Base-by-base conservation (phyloP, 1,284 basidiomycete species). In the Agaricales sp. region DNA sequence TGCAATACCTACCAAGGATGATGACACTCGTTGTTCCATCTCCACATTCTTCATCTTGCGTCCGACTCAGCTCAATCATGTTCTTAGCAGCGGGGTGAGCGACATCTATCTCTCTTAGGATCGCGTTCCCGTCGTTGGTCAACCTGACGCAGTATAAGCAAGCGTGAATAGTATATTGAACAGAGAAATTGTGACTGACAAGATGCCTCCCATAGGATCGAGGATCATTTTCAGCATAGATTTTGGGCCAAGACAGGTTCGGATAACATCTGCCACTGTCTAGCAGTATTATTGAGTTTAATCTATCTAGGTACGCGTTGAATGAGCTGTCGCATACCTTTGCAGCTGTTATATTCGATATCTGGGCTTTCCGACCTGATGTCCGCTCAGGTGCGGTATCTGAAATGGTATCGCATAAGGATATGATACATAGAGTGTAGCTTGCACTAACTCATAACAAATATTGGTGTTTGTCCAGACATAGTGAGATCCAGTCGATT, bases 171-270 rank as follows among this genome's bases (percentile, higher is more conserved):
- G 44, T 24, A 38, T 20, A 14, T 44, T 25, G 48, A 30, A 11
- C 13, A 50, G 30, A 21, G 14, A 41, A 43, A 12, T 11, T 38
- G 18, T 25, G 4, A 49, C 47, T 13, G 8, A 49, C 49, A 19
- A 13, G 1, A 45, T 51, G 24, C 20, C 41, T 21, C 44, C 93
- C 93, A 96, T 96, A 2, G 93, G 92, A 71, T 98, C 93, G 45
- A 97, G 70, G 59, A 98, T 97, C 95, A 99, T 99, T 77, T 99
- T 99, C 54, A 98, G 75, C 95, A 98, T 99, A 41, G 94, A 85
- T 64, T 96, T 95, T 2, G 95, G 95, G 3, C 96, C 95, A 25
- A 98, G 69, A 79, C 95, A 99, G 58, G 94, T 98, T 54, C 94
- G 71, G 59, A 99, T 98, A n/a, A 99, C 93, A 75, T 98, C 95